phyloP scores from a whole-genome alignment of 257 asterid species.

The Coffea eugenioides region DNA sequence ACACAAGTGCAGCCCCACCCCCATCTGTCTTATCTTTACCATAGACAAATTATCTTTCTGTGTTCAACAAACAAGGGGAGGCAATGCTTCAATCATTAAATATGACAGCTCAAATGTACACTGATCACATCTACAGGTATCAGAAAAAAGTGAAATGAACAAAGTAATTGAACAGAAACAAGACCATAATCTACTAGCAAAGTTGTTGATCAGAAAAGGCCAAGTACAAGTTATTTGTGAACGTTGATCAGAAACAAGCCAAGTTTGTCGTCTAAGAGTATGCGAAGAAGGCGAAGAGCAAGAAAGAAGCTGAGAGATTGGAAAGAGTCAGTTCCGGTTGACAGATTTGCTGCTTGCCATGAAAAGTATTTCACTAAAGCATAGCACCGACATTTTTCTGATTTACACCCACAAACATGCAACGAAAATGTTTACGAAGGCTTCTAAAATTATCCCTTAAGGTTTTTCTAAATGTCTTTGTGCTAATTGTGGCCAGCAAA shows the following conservation, averaged over 20 bases:
- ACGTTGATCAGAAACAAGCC: background rate
- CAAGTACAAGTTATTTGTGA: no score
- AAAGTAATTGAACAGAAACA: background rate
- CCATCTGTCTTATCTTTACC: conserved; percentile 38
- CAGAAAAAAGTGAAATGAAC: conserved; percentile 16
- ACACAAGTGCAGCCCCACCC: conserved; percentile 7
- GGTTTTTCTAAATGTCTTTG: no score
- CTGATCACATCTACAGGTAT: conserved; percentile 59
- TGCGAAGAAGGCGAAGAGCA: background rate
- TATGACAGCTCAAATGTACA: conserved; percentile 88
- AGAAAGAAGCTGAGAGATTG: no score
- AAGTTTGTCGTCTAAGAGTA: background rate
- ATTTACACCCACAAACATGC: no score
- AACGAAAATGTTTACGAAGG: no score
- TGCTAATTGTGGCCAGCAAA: no score
- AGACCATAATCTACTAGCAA: background rate
- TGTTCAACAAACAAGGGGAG: conserved; percentile 57
- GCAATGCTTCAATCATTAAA: conserved; percentile 66
- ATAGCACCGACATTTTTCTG: no score
- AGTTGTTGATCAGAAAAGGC: background rate
- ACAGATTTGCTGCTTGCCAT: no score
- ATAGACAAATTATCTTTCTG: conserved; percentile 25
- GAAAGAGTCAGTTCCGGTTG: no score
- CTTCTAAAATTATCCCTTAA: no score
- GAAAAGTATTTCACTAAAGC: no score